phyloP scores from a whole-genome alignment of 805 yeast species.

The Hanseniaspora valbyensis region DNA sequence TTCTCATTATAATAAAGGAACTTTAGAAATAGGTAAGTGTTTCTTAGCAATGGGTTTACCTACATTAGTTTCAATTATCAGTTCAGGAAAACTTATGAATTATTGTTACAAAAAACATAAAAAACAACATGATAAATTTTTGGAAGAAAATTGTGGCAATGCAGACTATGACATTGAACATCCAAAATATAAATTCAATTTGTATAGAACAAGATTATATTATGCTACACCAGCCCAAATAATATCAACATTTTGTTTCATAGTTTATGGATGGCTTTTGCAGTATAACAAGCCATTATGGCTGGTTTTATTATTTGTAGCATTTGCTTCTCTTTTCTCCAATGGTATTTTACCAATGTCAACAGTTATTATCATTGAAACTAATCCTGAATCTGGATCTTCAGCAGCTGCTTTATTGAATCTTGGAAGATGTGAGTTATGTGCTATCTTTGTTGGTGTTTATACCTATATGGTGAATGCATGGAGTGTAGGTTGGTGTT shows the following conservation, averaged over 20 bases:
- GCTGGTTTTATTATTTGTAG: constrained; percentile 48
- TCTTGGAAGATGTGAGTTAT: constrained; percentile 57
- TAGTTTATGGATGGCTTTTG: constrained; percentile 67
- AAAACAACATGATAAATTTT: constrained; percentile 21
- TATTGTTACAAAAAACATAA: constrained; percentile 28
- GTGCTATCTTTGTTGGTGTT: constrained; percentile 61
- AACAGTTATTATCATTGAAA: constrained; percentile 62
- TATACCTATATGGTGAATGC: constrained; percentile 46
- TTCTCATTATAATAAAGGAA: constrained; percentile 38
- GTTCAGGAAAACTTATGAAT: constrained; percentile 49
- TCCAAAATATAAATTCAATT: constrained; percentile 36
- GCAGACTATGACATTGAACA: constrained; percentile 20
- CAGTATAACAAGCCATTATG: constrained; percentile 38
- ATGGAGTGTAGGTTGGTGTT: constrained; percentile 66
- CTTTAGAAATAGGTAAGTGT: constrained; percentile 54
- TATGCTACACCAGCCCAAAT: constrained; percentile 36
- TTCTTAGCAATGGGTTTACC: constrained; percentile 67
- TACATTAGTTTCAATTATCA: constrained; percentile 48
- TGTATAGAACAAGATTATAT: constrained; percentile 45
- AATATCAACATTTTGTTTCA: constrained; percentile 32
- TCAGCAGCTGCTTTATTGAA: constrained; percentile 67
- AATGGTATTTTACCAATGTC: constrained; percentile 48
- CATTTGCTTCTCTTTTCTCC: constrained; percentile 47
- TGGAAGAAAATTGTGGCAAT: constrained; percentile 21
- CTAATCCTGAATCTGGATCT: constrained; percentile 59